Evolutionary conservation across 1,284 basidiomycete species (phyloP).

Genomic region (Melampsora americana): DNA sequence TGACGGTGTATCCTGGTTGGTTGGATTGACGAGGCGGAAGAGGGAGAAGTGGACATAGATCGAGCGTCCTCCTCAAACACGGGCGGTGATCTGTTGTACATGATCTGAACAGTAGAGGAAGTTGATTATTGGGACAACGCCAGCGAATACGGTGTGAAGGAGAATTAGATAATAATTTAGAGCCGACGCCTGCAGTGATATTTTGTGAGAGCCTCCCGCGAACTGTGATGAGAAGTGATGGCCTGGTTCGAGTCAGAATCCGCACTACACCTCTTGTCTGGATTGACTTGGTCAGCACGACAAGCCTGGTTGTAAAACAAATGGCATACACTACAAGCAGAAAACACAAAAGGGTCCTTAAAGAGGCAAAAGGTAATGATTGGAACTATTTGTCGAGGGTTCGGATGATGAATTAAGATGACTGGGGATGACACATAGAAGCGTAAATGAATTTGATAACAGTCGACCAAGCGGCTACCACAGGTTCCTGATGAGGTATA

Average conservation of each 20-base stretch:
- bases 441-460: too few species aligned
- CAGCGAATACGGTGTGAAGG: neutral
- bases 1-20: neutral
- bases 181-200: neutral
- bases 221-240: neutral
- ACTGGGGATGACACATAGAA: too few species aligned
- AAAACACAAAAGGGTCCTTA: neutral
- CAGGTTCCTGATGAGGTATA: too few species aligned
- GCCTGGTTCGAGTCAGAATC: neutral
- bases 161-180: neutral
- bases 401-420: too few species aligned
- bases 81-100: neutral
- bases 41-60: conserved; percentile 28
- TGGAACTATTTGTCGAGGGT: neutral
- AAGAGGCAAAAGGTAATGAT: neutral
- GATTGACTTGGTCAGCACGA: neutral
- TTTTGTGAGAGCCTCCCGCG: neutral
- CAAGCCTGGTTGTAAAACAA: neutral
- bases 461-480: too few species aligned
- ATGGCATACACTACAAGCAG: neutral
- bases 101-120: conserved; percentile 4
- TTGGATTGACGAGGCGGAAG: conserved; percentile 14
- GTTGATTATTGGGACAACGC: neutral
- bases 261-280: neutral
- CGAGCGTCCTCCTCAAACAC: conserved; percentile 11